A percentile compares a stretch with the other conserved stretches of the same genome.
These are phyloP conservation scores for Neurospora pannonica DNA, from an alignment of 495 filamentous ascomycete genomes.

Conservation along the genomic window DNA sequence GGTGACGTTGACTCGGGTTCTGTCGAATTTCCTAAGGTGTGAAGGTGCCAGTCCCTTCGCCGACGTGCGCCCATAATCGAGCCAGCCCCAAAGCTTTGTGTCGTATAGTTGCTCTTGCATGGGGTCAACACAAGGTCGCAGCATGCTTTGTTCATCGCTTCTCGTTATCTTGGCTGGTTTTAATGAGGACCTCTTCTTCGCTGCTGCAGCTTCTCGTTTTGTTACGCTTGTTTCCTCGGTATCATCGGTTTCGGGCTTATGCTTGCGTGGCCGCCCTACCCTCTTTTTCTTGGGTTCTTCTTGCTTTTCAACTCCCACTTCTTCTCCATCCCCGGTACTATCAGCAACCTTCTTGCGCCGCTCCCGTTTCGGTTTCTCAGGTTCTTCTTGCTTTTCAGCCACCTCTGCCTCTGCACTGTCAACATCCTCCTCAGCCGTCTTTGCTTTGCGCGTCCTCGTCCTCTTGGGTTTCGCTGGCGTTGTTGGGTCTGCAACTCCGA, in stretches of 20 bases:
- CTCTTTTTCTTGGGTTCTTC: neutral
- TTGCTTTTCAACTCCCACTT: neutral
- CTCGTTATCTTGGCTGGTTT: neutral
- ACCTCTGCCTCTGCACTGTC: neutral
- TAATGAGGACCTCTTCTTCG: neutral
- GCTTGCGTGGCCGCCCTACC: neutral
- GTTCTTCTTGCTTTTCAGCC: neutral
- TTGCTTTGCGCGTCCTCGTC: neutral
- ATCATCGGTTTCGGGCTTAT: neutral
- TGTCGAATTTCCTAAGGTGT: neutral
- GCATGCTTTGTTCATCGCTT: neutral
- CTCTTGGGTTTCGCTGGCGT: neutral
- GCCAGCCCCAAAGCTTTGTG: neutral
- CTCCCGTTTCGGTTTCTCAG: neutral
- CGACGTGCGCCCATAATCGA: neutral
- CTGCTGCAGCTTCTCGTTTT: neutral
- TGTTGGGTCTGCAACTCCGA: neutral
- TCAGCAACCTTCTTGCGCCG: neutral
- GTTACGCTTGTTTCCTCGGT: neutral
- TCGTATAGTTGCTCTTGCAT: neutral
- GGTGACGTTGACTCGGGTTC: constrained; percentile 41
- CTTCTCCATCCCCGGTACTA: neutral
- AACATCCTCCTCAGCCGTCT: neutral
- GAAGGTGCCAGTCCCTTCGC: neutral
- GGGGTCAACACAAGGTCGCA: neutral